Conservation (phyloP, 2,329 filamentous ascomycete species). For the Fusarium udum region DNA sequence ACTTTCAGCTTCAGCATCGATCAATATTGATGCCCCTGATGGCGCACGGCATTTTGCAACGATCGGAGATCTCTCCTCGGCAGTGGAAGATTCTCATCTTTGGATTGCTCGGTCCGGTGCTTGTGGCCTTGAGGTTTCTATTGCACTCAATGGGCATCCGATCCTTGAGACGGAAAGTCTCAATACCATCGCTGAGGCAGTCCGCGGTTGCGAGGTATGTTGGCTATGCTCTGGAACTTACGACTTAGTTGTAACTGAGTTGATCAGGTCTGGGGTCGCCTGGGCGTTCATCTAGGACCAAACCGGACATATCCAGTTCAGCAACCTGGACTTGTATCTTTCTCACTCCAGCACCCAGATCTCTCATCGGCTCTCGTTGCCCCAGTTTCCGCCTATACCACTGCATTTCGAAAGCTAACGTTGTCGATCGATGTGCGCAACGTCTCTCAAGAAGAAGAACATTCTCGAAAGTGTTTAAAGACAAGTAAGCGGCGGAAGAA, state of each 20-base stretch:
- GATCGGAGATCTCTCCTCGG: conserved; percentile 37
- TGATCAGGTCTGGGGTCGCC: conserved; percentile 46
- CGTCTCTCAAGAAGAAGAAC: background rate
- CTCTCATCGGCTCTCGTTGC: conserved; percentile 45
- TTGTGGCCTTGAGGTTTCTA: conserved; percentile 44
- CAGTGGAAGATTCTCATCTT: conserved; percentile 38
- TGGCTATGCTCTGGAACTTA: too few species aligned
- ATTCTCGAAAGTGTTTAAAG: background rate
- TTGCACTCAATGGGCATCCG: conserved; percentile 35
- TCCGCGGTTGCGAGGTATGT: conserved; percentile 44
- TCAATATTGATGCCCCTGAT: conserved; percentile 42
- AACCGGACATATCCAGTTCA: conserved; percentile 3
- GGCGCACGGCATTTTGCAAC: conserved; percentile 16
- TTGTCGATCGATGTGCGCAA: conserved; percentile 40
- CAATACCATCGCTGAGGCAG: conserved; percentile 21
- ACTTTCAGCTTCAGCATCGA: conserved; percentile 38
- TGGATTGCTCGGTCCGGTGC: conserved; percentile 48
- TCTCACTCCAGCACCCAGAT: conserved; percentile 51
- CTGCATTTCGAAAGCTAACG: conserved; percentile 42
- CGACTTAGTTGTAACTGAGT: background rate
- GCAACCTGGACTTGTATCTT: conserved; percentile 38
- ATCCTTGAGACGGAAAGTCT: conserved; percentile 21
- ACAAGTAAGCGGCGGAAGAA: conserved; percentile 23
- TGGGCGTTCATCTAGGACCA: conserved; percentile 44
- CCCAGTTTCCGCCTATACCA: conserved; percentile 40